Base-by-base conservation (phyloP, 2,329 filamentous ascomycete species). In the Botrytis fragariae region DNA sequence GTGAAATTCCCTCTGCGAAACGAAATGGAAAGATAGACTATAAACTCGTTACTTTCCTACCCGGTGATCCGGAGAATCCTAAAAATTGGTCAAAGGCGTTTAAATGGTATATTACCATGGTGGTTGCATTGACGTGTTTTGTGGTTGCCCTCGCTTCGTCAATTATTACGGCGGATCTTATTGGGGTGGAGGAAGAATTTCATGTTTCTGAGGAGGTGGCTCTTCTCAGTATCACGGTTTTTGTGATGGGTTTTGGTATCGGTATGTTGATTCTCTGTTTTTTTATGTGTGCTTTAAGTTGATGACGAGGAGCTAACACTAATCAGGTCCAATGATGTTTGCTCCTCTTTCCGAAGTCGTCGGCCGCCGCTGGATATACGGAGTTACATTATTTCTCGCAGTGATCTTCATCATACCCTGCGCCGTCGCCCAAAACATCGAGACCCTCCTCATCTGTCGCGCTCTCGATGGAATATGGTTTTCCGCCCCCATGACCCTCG, bases 71-170 rank as follows among this genome's bases (percentile, higher is more conserved):
- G 0, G 92, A 91, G 76, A 95, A 95, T 79, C 93, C 93, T 0
- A 95, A 95, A 86, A 96, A 95, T 82, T 96, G 92, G 92, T 89
- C 87, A 73, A 94, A 93, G 81, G 84, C 83, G 1, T 91, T 85
- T 81, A 96, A 95, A 83, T 95, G 93, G 93, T 93, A 91, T 79
- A 91, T 89, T 79, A 97, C 94, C 37, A 94, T 97, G 91, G 89
- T 93, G 25, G 93, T 97, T 0, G 92, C 94, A 1, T 75, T 88
- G 35, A 93, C 91, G 2, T 93, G 91, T 79, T 93, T 94, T 79
- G 90, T 92, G 59, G 91, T 81, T 2, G 79, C 79, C 6, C 89
- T 93, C 73, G 85, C 86, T 37, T 93, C 91, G 67, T 89, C 90
- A 69, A 91, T 97, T 76, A 90, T 97, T 80, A 97, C 94, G 0